phyloP scores from a whole-genome alignment of 1,139 yeast genomes.

The Yamadazyma atmosphaerica region DNA sequence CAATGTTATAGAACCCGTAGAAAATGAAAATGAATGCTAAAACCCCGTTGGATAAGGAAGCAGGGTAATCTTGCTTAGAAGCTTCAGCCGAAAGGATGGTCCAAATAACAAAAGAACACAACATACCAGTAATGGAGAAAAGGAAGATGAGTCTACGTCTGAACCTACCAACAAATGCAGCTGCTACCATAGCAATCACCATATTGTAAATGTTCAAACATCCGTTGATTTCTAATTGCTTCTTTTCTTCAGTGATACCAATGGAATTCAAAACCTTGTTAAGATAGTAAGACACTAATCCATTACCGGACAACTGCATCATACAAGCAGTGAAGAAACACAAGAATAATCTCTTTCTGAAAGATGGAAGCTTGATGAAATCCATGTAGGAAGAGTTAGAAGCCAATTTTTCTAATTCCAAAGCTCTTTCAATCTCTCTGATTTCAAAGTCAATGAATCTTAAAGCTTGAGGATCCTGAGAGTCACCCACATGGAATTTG shows the following conservation, averaged over 20 bases:
- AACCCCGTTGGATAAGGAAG: slow-evolving; percentile 37
- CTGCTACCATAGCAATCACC: slow-evolving; percentile 32
- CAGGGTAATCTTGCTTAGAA: slow-evolving; percentile 28
- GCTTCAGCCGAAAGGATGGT: slow-evolving; percentile 36
- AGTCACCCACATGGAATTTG: slow-evolving; percentile 41
- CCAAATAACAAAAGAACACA: slow-evolving; percentile 36
- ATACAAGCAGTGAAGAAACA: slow-evolving; percentile 30
- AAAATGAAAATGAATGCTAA: slow-evolving; percentile 46
- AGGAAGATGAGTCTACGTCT: slow-evolving; percentile 48
- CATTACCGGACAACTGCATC: slow-evolving; percentile 53
- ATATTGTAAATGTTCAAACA: slow-evolving; percentile 41
- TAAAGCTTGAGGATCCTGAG: slow-evolving; percentile 19
- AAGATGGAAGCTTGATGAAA: slow-evolving; percentile 32
- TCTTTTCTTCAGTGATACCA: slow-evolving; percentile 43
- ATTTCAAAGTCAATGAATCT: slow-evolving; percentile 44
- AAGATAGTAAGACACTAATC: slow-evolving; percentile 51
- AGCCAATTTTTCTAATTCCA: slow-evolving; percentile 30
- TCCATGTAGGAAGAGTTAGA: slow-evolving; percentile 31
- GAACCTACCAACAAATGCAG: slow-evolving; percentile 28
- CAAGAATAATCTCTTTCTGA: slow-evolving; percentile 47
- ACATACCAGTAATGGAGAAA: slow-evolving; percentile 34
- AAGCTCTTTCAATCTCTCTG: slow-evolving; percentile 41
- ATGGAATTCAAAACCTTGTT: slow-evolving; percentile 47
- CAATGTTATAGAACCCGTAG: slow-evolving; percentile 33
- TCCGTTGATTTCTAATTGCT: slow-evolving; percentile 52